Evolutionary conservation across 2,329 filamentous ascomycete genomes (phyloP).

Genomic region (Didymella exigua): DNA sequence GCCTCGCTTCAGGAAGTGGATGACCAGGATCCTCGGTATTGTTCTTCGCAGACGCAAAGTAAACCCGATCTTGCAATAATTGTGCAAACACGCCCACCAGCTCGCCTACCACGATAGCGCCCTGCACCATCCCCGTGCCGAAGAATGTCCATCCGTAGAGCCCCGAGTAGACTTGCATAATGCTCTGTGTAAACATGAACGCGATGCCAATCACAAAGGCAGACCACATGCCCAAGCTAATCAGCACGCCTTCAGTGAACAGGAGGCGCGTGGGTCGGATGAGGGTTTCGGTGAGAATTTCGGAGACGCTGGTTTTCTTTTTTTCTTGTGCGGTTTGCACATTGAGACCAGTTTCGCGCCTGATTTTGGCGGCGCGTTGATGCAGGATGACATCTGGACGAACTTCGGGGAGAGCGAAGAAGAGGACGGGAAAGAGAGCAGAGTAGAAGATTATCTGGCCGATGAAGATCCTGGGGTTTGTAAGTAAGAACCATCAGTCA

Average conservation of each 20-base stretch:
- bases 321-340: slow-evolving; percentile 46
- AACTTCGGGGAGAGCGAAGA: slow-evolving; percentile 54
- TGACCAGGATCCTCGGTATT: slow-evolving; percentile 48
- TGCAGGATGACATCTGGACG: slow-evolving; percentile 55
- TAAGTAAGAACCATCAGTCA: slow-evolving; percentile 4
- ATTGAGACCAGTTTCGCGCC: slow-evolving; percentile 30
- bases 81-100: slow-evolving; percentile 49
- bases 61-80: slow-evolving; percentile 47
- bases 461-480: slow-evolving; percentile 50
- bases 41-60: slow-evolving; percentile 48
- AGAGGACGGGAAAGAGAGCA: slow-evolving; percentile 50
- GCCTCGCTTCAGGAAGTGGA: slow-evolving; percentile 54
- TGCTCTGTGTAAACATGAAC: slow-evolving; percentile 58
- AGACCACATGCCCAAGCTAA: slow-evolving; percentile 56
- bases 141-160: slow-evolving; percentile 52
- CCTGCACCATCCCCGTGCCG: slow-evolving; percentile 54
- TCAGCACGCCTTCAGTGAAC: slow-evolving; percentile 57
- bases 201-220: slow-evolving; percentile 55
- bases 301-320: slow-evolving; percentile 36
- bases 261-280: slow-evolving; percentile 50
- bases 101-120: slow-evolving; percentile 55
- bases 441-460: slow-evolving; percentile 55
- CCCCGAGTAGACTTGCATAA: slow-evolving; percentile 50
- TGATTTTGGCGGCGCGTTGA: slow-evolving; percentile 43
- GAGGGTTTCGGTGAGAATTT: slow-evolving; percentile 47